Evolutionary conservation across 768 basidiomycete genomes (phyloP), one percentile per base, ranked within the genome.

Genomic region (Scleroderma bovista): DNA sequence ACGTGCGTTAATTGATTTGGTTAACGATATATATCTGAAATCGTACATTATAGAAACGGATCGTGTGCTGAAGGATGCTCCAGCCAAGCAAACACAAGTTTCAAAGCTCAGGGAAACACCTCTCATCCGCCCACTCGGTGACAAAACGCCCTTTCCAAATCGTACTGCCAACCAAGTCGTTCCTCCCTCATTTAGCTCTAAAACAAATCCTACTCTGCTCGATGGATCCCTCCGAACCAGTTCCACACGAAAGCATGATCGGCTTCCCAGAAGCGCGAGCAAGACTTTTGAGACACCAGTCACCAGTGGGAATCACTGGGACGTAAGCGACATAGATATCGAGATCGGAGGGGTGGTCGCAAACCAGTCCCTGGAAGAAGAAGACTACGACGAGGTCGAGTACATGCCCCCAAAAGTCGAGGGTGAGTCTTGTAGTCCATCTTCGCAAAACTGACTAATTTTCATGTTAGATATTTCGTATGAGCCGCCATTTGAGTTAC

Each of bases 131-230:
- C 83, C 84, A 2, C 71, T 90, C 8, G 74, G 73, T 22, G 87
- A 90, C 69, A 88, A 86, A 66, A 90, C 87, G 1, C 87, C 87
- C 2, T 83, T 83, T 56, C 79, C 81, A 3, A 89, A 88, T 61
- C 81, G 85, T 33, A 67, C 67, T 29, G 48, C 56, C 42, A 56
- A 50, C 52, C 56, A 56, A 24, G 40, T 11, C 23, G 20, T 23
- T 13, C 15, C 69, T 20, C 8, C 20, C 61, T 52, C 69, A 70
- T 46, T 73, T 69, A 58, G 57, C 10, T 50, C 54, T 20, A 70
- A 72, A 58, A 51, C 67, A 32, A 66, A 71, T 61, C 58, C 72
- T 47, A 42, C 63, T 62, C 22, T 69, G 55, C 66, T 66, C 6
- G 75, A 75, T 43, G 72, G 75, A 2, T 68, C 72, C 7, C 72